Conservation (phyloP, 345 rosid species). For the Moringa oleifera region DNA sequence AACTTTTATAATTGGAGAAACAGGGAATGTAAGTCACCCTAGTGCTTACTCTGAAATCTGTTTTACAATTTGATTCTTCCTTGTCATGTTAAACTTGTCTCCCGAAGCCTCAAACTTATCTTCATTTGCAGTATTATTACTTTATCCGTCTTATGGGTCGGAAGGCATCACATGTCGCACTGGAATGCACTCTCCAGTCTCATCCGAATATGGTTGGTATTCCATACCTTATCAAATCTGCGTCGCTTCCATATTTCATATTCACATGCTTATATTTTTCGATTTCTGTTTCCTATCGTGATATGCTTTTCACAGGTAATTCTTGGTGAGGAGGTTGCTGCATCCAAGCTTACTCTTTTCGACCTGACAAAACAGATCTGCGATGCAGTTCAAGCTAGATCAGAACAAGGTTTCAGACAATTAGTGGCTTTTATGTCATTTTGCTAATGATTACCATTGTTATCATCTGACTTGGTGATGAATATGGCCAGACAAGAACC, state of each 20-base stretch:
- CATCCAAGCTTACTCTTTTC: constrained; percentile 94
- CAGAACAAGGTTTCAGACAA: constrained; percentile 56
- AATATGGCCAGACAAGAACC: constrained; percentile 66
- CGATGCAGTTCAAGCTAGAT: constrained; percentile 97
- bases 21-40: not conserved
- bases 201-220: constrained; percentile 91
- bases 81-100: constrained; percentile 5
- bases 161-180: constrained; percentile 92
- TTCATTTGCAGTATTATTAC: constrained; percentile 74
- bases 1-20: not conserved
- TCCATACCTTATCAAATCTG: not conserved
- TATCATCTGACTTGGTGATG: constrained; percentile 16
- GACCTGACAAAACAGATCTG: constrained; percentile 87
- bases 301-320: constrained; percentile 50
- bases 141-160: constrained; percentile 98
- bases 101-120: not conserved
- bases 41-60: not conserved
- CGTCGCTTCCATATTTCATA: not conserved
- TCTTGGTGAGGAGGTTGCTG: constrained; percentile 98
- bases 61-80: not conserved
- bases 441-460: constrained; percentile 10
- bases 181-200: constrained; percentile 97
- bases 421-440: constrained; percentile 9
- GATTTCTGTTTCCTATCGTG: constrained; percentile 9
- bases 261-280: not conserved